Evolutionary conservation across 257 asterid genomes (phyloP), one percentile per base, ranked within the genome.

Genomic region (Coffea canephora): DNA sequence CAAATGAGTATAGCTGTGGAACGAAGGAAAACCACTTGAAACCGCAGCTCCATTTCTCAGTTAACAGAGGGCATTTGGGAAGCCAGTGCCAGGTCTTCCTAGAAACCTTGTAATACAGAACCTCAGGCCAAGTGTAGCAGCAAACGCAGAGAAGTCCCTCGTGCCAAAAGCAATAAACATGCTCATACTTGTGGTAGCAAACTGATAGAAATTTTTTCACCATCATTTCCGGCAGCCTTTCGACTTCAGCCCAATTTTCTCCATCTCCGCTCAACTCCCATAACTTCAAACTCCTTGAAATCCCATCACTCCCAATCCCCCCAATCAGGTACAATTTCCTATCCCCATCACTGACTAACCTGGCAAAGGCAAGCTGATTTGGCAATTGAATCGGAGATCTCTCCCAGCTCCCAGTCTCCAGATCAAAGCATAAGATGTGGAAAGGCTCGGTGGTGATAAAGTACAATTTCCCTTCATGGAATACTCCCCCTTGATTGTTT

Each of bases 11-110:
- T 16, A 91, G 80, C 80, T 90, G 85, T 2, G 97, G 95, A 79
- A 84, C 90, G 78, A 90, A 93, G 69, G 97, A 87, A 77, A 93
- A 91, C 95, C 97, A 93, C 85, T 84, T 83, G 83, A 93, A 93
- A 21, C 97, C 97, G 74, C 97, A 93, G 52, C 94, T 93, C 97
- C 97, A 93, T 85, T 93, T 93, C 9, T 87, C 89, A 16, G 95
- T 91, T 88, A 91, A 87, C 0, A 88, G 82, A 68, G 97, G 97
- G 85, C 92, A 91, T 69, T 84, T 90, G 0, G 95, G 97, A 61
- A 93, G 82, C 97, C 97, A 93, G 80, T 93, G 97, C 97, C 97
- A 93, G 2, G 92, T 91, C 83, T 82, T 85, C 78, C 95, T 86
- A 16, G 79, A 50, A 50, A 89, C 85, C 87, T 84, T 91, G 71